Percentiles rank a stretch among this genome's conserved stretches.
Evolutionary conservation across 805 yeast genomes (phyloP).

Genomic region (Limtongia smithiae): DNA sequence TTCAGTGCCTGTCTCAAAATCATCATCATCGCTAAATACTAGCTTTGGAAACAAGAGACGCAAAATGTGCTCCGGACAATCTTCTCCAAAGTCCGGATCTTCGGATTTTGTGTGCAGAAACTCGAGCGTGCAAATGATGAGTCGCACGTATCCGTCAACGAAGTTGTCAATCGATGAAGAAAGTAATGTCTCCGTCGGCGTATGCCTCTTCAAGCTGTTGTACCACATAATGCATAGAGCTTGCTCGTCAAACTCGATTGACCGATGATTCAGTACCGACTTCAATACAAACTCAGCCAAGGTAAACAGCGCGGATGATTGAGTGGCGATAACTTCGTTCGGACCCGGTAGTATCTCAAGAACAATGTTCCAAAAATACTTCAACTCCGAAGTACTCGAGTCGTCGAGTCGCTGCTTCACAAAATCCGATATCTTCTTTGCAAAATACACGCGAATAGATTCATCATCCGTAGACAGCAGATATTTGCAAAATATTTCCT

Average conservation of each 20-base stretch:
- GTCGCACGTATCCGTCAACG: slow-evolving; percentile 7
- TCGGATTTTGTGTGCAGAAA: not conserved
- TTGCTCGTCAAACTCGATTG: slow-evolving; percentile 1
- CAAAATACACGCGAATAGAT: slow-evolving; percentile 8
- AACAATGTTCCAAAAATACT: slow-evolving; percentile 14
- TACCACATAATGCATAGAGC: slow-evolving; percentile 3
- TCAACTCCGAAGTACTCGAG: not conserved
- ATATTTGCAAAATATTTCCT: not conserved
- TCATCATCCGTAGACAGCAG: slow-evolving; percentile 1
- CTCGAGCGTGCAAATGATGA: slow-evolving; percentile 10
- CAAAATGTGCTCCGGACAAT: not conserved
- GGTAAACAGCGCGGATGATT: slow-evolving; percentile 5
- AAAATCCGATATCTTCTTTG: slow-evolving; percentile 5
- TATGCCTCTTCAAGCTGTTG: not conserved
- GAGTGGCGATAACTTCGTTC: not conserved
- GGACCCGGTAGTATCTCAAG: slow-evolving; percentile 2
- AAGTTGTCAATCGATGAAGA: not conserved
- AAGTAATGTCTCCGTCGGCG: slow-evolving; percentile 6
- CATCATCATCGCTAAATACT: not conserved
- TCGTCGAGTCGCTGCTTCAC: not conserved
- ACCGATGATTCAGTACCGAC: too few relatives aligned
- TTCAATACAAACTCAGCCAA: slow-evolving; percentile 8
- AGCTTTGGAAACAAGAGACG: slow-evolving; percentile 9
- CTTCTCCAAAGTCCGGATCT: not conserved
- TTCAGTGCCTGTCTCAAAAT: not conserved